Evolutionary conservation across 305 asterid species (phyloP).

Genomic region (Fraxinus paxiana): DNA sequence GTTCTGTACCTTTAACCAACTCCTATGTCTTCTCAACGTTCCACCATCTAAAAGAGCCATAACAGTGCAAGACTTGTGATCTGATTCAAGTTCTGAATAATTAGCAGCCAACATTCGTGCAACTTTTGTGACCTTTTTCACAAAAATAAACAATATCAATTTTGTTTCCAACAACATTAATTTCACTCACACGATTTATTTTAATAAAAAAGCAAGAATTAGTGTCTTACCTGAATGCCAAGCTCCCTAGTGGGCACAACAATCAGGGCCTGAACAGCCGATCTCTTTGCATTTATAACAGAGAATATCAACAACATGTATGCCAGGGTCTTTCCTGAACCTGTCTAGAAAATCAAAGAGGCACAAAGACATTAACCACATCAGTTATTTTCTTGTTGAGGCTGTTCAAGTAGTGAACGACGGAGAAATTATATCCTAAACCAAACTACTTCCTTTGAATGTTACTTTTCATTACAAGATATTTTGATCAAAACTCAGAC

Average conservation of each 20-base stretch:
- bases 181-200: constrained; percentile 13
- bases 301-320: constrained; percentile 73
- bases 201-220: constrained; percentile 18
- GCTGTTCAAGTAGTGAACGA: constrained; percentile 19
- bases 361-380: constrained; percentile 10
- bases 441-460: background rate
- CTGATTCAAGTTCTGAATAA: constrained; percentile 43
- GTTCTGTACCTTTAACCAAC: constrained; percentile 76
- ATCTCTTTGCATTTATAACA: constrained; percentile 56
- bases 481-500: background rate
- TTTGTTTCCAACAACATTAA: constrained; percentile 11
- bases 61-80: constrained; percentile 57
- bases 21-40: constrained; percentile 75
- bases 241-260: constrained; percentile 96
- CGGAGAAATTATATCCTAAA: background rate
- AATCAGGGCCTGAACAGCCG: constrained; percentile 79
- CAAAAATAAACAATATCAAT: constrained; percentile 19
- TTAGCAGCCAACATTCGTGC: constrained; percentile 73
- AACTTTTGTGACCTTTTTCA: constrained; percentile 75
- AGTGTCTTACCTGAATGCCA: constrained; percentile 72
- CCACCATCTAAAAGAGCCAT: constrained; percentile 99
- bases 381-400: constrained; percentile 16
- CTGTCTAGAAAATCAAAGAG: constrained; percentile 64
- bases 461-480: background rate
- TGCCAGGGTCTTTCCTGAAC: constrained; percentile 95